A percentile compares a stretch with the other conserved stretches of the same genome.
Conservation (phyloP, 2,329 filamentous ascomycete genomes). For the Clarireedia monteithiana region DNA sequence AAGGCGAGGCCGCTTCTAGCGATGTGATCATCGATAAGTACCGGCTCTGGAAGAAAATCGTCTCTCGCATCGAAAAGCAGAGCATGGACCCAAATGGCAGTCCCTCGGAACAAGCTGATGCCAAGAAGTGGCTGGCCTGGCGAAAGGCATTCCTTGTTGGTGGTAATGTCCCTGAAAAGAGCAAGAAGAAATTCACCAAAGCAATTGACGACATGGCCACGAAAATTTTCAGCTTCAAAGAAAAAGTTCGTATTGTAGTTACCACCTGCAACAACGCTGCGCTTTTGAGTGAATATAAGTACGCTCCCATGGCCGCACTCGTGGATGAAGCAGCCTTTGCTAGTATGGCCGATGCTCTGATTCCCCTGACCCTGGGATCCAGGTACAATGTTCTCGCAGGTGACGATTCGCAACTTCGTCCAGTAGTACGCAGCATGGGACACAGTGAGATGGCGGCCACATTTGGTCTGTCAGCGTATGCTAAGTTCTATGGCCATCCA, state of each 20-base stretch:
- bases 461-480: background rate
- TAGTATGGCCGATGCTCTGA: background rate
- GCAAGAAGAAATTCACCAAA: background rate
- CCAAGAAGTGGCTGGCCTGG: background rate
- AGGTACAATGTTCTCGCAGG: conserved; percentile 3
- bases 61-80: background rate
- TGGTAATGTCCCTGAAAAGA: background rate
- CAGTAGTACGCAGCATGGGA: background rate
- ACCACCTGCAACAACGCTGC: conserved; percentile 8
- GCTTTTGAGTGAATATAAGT: background rate
- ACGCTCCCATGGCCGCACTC: background rate
- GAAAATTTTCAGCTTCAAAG: background rate
- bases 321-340: conserved; percentile 10
- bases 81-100: background rate
- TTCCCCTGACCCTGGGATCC: background rate
- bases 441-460: conserved; percentile 4
- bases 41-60: background rate
- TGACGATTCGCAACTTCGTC: conserved; percentile 8
- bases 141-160: background rate
- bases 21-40: background rate
- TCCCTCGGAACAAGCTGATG: background rate
- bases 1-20: background rate
- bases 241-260: conserved; percentile 5
- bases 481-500: background rate
- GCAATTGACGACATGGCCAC: background rate